Conservation (phyloP, 768 basidiomycete genomes). For the Glaciozyma antarctica region DNA sequence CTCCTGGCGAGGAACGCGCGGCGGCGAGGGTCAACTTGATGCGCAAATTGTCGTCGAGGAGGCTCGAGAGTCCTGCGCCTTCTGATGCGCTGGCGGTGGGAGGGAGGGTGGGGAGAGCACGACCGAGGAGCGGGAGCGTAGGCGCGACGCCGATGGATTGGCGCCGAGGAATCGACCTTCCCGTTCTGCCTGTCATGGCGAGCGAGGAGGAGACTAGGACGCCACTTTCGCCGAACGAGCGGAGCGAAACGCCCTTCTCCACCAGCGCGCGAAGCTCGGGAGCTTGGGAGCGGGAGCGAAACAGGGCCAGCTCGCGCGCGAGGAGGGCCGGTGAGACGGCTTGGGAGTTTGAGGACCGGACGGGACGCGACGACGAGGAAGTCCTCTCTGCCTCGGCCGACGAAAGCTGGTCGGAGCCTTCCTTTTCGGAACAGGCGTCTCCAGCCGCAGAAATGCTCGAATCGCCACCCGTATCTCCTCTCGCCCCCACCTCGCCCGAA, state of each 20-base stretch:
- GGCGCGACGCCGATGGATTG: not conserved
- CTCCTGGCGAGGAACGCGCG: not conserved
- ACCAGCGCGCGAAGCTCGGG: not conserved
- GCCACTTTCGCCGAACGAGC: not conserved
- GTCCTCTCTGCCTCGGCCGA: not conserved
- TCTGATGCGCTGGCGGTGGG: not conserved
- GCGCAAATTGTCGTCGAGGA: constrained; percentile 31
- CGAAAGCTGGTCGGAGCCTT: not conserved
- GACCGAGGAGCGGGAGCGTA: constrained; percentile 21
- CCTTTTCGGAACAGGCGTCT: not conserved
- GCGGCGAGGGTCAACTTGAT: constrained; percentile 35
- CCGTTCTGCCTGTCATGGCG: not conserved
- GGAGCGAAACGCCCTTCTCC: not conserved
- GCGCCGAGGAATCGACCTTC: not conserved
- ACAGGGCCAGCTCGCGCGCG: constrained; percentile 2
- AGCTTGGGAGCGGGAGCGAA: not conserved
- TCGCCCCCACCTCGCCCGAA: not conserved
- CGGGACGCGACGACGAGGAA: not conserved
- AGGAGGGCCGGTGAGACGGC: not conserved
- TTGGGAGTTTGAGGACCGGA: constrained; percentile 10
- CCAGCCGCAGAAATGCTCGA: not conserved
- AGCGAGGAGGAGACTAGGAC: not conserved
- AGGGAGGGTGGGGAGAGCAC: constrained; percentile 4
- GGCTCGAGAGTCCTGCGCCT: constrained; percentile 13
- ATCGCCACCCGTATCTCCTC: not conserved